Conservation (phyloP, 2,329 filamentous ascomycete species). For the Fusarium zealandicum region DNA sequence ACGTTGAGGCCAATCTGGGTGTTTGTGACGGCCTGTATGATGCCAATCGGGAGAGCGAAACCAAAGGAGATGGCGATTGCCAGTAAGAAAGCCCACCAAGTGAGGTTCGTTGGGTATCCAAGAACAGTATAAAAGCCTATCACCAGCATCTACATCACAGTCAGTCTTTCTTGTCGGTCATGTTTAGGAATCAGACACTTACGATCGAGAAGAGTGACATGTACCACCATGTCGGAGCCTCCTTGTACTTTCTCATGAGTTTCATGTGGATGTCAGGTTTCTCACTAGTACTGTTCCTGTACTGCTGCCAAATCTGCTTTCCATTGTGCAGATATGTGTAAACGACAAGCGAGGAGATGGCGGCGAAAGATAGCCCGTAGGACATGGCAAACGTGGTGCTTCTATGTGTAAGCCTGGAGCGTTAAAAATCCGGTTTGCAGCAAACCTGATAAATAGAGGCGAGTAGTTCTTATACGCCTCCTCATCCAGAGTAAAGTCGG, state of each 20-base stretch:
- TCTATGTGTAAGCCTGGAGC: constrained; percentile 12
- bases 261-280: constrained; percentile 71
- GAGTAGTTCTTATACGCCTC: constrained; percentile 72
- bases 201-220: constrained; percentile 63
- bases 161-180: constrained; percentile 15
- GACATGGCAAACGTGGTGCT: constrained; percentile 75
- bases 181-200: constrained; percentile 35
- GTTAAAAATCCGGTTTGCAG: not conserved
- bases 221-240: constrained; percentile 71
- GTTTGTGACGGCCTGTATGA: constrained; percentile 74
- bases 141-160: constrained; percentile 54
- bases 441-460: constrained; percentile 67
- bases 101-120: constrained; percentile 70
- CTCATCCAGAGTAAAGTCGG: constrained; percentile 68
- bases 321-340: constrained; percentile 73
- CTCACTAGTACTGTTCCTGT: constrained; percentile 64
- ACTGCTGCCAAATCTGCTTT: constrained; percentile 69
- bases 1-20: constrained; percentile 78
- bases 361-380: constrained; percentile 76
- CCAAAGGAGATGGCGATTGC: constrained; percentile 68
- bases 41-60: constrained; percentile 72
- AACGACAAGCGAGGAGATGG: constrained; percentile 72
- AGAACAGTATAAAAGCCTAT: constrained; percentile 63
- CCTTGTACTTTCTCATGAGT: constrained; percentile 67
- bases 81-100: constrained; percentile 76